These are phyloP conservation scores for Physcia stellaris DNA, from an alignment of 495 filamentous ascomycete genomes.

Conservation along the genomic window DNA sequence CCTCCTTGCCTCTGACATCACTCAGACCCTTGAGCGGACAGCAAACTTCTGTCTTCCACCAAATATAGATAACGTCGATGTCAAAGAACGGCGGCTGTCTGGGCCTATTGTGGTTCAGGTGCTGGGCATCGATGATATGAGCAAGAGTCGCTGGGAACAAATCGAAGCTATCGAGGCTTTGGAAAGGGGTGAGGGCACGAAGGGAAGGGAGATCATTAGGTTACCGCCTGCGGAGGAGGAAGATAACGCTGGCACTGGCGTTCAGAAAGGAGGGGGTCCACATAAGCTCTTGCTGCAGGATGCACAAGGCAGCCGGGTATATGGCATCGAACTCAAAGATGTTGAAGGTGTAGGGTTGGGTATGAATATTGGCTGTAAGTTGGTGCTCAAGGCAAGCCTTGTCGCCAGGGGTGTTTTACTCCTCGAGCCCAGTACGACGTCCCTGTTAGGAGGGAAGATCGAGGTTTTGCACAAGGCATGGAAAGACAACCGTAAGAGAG, in stretches of 20 bases:
- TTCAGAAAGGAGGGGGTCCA: conserved; percentile 33
- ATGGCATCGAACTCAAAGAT: conserved; percentile 56
- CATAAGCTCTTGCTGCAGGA: conserved; percentile 80
- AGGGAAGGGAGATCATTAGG: conserved; percentile 72
- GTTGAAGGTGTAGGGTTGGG: conserved; percentile 51
- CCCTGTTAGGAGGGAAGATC: conserved; percentile 74
- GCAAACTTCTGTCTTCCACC: conserved; percentile 42
- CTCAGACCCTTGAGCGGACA: conserved; percentile 37
- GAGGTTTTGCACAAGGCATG: conserved; percentile 66
- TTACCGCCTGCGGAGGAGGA: conserved; percentile 42
- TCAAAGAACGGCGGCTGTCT: conserved; percentile 39
- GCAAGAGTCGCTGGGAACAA: conserved; percentile 65
- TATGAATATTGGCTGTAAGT: conserved; percentile 66
- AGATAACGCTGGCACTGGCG: conserved; percentile 14
- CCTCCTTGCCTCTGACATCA: conserved; percentile 64
- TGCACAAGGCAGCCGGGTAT: conserved; percentile 50
- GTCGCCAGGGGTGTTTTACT: conserved; percentile 69
- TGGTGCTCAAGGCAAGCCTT: conserved; percentile 50
- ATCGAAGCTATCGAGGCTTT: conserved; percentile 73
- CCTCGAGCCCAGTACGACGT: conserved; percentile 48
- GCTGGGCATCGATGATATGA: conserved; percentile 70
- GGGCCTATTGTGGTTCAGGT: conserved; percentile 65
- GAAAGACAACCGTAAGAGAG: conserved; percentile 56
- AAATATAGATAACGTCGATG: conserved; percentile 34
- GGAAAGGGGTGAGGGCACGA: conserved; percentile 68